Evolutionary conservation across 2,329 filamentous ascomycete species (phyloP), one percentile per base, ranked within the genome.

Genomic region (Penicillium sp.): DNA sequence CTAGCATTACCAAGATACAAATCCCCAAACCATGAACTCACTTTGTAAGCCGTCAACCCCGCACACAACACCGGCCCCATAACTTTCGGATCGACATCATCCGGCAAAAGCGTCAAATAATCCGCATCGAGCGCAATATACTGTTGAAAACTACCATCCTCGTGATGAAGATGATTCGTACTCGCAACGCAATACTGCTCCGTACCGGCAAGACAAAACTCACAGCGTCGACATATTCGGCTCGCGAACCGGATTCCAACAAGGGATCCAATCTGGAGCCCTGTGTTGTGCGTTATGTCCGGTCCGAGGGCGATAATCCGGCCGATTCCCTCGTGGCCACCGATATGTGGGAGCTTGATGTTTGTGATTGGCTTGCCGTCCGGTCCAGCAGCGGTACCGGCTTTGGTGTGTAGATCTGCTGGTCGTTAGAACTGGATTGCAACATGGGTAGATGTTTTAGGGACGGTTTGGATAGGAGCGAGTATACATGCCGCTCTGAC

Each of bases 71-170:
- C 71, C 11, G 76, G 75, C 1, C 75, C 75, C 36, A 75, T 71
- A 5, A 73, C 64, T 45, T 61, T 67, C 0, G 74, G 72, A 63
- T 77, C 73, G 40, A 75, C 63, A 60, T 78, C 76, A 51, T 73
- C 69, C 11, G 76, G 75, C 45, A 78, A 60, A 13, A 76, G 54
- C 0, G 76, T 76, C 60, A 78, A 56, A 49, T 78, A 75, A 38
- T 75, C 73, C 32, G 74, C 74, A 61, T 78, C 74, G n/a, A 78
- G 65, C 5, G 68, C 70, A 51, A 77, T 73, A 54, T 75, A 78
- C 63, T 78, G 65, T 57, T 78, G 75, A 46, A 78, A 78, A 43
- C 73, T 73, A 0, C 76, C 76, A 55, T 78, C 76, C 48, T 78
- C 75, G 52, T 78, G 75, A 57, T 77, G 75, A 41, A 78, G 61